phyloP scores from a whole-genome alignment of 768 basidiomycete species.

The Lactarius evosmus region DNA sequence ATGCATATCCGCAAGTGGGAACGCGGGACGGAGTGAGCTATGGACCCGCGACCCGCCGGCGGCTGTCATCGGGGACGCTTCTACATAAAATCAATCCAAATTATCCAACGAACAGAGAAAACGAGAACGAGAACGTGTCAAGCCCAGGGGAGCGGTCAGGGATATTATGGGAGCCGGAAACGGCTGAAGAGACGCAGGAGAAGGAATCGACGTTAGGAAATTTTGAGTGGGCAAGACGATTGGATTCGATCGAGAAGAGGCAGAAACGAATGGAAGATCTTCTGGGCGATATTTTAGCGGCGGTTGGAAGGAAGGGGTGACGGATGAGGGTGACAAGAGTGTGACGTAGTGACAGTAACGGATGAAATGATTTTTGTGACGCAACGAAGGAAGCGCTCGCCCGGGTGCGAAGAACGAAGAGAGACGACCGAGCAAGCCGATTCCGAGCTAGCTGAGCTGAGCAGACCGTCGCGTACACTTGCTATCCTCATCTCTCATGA shows the following conservation, averaged over 20 bases:
- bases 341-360: conserved; percentile 6
- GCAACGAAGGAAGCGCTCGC: background rate
- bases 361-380: background rate
- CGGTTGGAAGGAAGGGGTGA: conserved; percentile 6
- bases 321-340: background rate
- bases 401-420: conserved; percentile 1
- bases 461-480: background rate
- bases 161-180: conserved; percentile 12
- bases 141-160: conserved; percentile 32
- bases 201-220: conserved; percentile 33
- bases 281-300: conserved; percentile 31
- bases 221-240: conserved; percentile 36
- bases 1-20: conserved; percentile 24
- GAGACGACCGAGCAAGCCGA: background rate
- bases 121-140: conserved; percentile 28
- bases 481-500: background rate
- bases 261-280: conserved; percentile 51
- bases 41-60: conserved; percentile 41
- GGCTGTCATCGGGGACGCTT: conserved; percentile 37
- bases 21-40: conserved; percentile 36
- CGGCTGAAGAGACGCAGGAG: conserved; percentile 31
- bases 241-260: conserved; percentile 43
- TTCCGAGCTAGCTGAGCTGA: background rate
- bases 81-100: conserved; percentile 21
- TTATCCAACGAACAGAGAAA: conserved; percentile 19